These are phyloP conservation scores for Conticribra weissflogii DNA, from an alignment of 108 stramenopile species.

Conservation along the genomic window DNA sequence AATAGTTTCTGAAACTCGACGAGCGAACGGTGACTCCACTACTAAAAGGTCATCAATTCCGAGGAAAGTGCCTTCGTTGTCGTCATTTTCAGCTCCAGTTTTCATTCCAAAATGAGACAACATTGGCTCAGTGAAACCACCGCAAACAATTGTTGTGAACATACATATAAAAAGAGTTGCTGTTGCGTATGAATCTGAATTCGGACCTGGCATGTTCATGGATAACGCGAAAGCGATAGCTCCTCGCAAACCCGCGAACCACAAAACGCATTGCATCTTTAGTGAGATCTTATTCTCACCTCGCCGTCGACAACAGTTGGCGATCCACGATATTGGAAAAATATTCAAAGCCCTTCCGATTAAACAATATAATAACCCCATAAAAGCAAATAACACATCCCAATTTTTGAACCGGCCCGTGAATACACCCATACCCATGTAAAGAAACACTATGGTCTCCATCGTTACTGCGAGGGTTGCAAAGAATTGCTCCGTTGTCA, in stretches of 20 bases:
- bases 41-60: constrained; percentile 26
- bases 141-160: constrained; percentile 96
- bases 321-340: constrained; percentile 88
- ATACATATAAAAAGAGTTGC: constrained; percentile 95
- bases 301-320: constrained; percentile 76
- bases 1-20: constrained; percentile 21
- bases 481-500: constrained; percentile 93
- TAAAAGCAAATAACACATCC: constrained; percentile 73
- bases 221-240: constrained; percentile 95
- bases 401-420: constrained; percentile 84
- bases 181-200: constrained; percentile 86
- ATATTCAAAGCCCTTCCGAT: constrained; percentile 88
- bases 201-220: constrained; percentile 92
- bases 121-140: constrained; percentile 92
- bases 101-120: constrained; percentile 87
- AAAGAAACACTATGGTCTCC: constrained; percentile 95
- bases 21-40: constrained; percentile 27
- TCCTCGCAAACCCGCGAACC: constrained; percentile 96
- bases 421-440: constrained; percentile 98
- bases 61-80: constrained; percentile 11
- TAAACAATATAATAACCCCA: constrained; percentile 86
- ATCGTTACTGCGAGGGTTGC: constrained; percentile 87
- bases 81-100: constrained; percentile 7
- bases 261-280: constrained; percentile 92
- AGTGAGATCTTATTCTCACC: constrained; percentile 59